These are phyloP conservation scores for Kalmusia sp. DNA, from an alignment of 2,329 filamentous ascomycete species.

Conservation along the genomic window DNA sequence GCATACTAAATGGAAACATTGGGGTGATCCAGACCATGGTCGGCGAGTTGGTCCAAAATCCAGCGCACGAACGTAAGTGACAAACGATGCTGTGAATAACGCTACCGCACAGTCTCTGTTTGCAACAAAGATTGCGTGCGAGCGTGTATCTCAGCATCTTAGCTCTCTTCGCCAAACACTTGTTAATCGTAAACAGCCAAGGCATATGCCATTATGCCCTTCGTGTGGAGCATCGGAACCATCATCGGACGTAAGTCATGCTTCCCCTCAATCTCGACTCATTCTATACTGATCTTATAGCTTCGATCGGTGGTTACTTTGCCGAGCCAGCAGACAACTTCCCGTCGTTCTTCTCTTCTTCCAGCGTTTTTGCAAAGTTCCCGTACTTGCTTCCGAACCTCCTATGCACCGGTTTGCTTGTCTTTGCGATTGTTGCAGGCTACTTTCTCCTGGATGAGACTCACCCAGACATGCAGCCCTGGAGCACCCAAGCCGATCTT, in stretches of 20 bases:
- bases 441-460: slow-evolving; percentile 86
- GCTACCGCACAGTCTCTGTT: too few relatives aligned
- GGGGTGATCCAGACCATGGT: slow-evolving; percentile 92
- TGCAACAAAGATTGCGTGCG: too few relatives aligned
- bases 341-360: slow-evolving; percentile 71
- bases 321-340: slow-evolving; percentile 79
- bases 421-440: slow-evolving; percentile 81
- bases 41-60: slow-evolving; percentile 81
- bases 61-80: slow-evolving; percentile 81
- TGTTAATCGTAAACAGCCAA: slow-evolving; percentile 61
- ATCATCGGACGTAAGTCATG: slow-evolving; percentile 69
- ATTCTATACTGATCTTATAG: slow-evolving; percentile 32
- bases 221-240: slow-evolving; percentile 90
- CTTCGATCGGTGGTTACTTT: slow-evolving; percentile 86
- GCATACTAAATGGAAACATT: slow-evolving; percentile 88
- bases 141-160: too few relatives aligned
- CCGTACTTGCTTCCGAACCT: slow-evolving; percentile 92
- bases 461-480: slow-evolving; percentile 79
- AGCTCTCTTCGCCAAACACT: too few relatives aligned
- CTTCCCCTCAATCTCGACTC: neutral
- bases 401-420: slow-evolving; percentile 77
- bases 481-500: slow-evolving; percentile 48
- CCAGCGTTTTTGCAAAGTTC: slow-evolving; percentile 76
- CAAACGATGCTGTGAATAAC: too few relatives aligned
- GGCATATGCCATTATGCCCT: slow-evolving; percentile 91